A percentile compares a stretch with the other conserved stretches of the same genome.
phyloP scores from a whole-genome alignment of 2,329 filamentous ascomycete genomes.

The Xenoacremonium recifei region DNA sequence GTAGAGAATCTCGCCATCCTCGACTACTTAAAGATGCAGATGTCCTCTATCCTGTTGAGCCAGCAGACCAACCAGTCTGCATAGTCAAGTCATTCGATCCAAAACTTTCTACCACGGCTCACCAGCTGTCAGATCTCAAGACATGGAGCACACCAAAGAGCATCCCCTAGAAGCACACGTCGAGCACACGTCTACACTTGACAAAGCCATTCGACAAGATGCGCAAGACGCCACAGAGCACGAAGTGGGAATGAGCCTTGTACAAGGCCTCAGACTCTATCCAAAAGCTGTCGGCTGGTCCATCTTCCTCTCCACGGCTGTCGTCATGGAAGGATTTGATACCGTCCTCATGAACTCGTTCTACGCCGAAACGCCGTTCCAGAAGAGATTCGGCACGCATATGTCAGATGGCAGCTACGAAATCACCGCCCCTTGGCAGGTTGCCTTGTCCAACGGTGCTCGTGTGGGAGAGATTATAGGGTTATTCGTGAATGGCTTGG shows the following conservation, averaged over 20 bases:
- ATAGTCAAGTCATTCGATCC: too few species aligned
- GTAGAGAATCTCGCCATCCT: too few species aligned
- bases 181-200: too few species aligned
- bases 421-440: constrained; percentile 18
- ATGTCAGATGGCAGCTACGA: constrained; percentile 11
- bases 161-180: too few species aligned
- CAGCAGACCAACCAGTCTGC: too few species aligned
- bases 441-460: constrained; percentile 12
- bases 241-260: constrained; percentile 32
- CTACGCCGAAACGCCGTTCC: constrained; percentile 17
- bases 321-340: constrained; percentile 22
- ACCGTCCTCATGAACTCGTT: constrained; percentile 18
- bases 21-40: too few species aligned
- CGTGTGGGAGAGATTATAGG: constrained; percentile 17
- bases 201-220: too few species aligned
- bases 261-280: constrained; percentile 10
- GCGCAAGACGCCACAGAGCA: constrained; percentile 11
- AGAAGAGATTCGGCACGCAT: constrained; percentile 16
- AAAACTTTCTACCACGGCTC: too few species aligned
- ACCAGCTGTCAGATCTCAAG: too few species aligned
- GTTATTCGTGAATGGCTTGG: constrained; percentile 14
- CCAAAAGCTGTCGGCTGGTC: constrained; percentile 19
- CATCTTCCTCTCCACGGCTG: constrained; percentile 15
- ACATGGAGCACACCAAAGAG: too few species aligned
- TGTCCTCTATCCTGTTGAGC: too few species aligned